Percentiles rank a stretch among this genome's conserved stretches.
phyloP scores from a whole-genome alignment of 768 basidiomycete species.

The Collybia mongolica region DNA sequence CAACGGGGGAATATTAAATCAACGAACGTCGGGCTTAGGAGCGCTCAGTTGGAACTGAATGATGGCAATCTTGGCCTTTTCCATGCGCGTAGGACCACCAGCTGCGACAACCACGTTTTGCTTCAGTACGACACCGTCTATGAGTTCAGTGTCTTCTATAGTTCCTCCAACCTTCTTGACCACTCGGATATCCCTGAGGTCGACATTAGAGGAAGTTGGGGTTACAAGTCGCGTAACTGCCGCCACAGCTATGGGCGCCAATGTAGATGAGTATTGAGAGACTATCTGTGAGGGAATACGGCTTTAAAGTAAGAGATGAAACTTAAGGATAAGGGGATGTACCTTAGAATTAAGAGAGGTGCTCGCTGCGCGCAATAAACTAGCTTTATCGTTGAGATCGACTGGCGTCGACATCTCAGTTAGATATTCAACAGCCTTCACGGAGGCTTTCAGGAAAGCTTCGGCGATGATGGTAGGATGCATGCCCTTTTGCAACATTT shows the following conservation, averaged over 20 bases:
- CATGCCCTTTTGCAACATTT: constrained; percentile 94
- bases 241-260: constrained; percentile 98
- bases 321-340: too few relatives aligned
- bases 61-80: constrained; percentile 98
- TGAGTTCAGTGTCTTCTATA: constrained; percentile 96
- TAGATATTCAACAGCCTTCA: constrained; percentile 91
- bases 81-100: constrained; percentile 91
- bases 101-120: constrained; percentile 90
- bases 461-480: constrained; percentile 98
- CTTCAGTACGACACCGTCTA: constrained; percentile 96
- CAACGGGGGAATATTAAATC: background rate
- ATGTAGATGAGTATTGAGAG: constrained; percentile 96
- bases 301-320: constrained; percentile 4
- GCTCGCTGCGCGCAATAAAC: constrained; percentile 87
- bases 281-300: constrained; percentile 66
- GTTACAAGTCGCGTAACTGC: constrained; percentile 92
- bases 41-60: constrained; percentile 98
- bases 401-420: constrained; percentile 92
- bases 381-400: constrained; percentile 83
- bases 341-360: constrained; percentile 98
- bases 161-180: constrained; percentile 99
- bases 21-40: constrained; percentile 92
- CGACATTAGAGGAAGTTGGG: constrained; percentile 89
- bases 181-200: constrained; percentile 92
- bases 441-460: constrained; percentile 88